Evolutionary conservation across 2,329 filamentous ascomycete species (phyloP), one percentile per base, ranked within the genome.

Genomic region (Lithohypha guttulata): DNA sequence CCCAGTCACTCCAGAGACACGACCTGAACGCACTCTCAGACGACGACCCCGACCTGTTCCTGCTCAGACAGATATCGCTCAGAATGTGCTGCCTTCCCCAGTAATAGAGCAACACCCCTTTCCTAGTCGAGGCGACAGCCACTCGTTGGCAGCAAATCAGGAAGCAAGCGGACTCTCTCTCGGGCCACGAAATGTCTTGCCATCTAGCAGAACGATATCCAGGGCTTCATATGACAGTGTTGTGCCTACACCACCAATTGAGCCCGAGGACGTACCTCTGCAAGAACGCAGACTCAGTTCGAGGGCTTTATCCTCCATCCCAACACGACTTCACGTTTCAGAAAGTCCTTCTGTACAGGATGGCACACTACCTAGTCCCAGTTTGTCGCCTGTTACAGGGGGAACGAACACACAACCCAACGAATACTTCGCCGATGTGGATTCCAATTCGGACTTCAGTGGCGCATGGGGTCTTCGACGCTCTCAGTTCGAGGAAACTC

Each of bases 311-410:
- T 50, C 49, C 10, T 50, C 47, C 3, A 44, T 51, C 18, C 53
- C 47, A 8, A 48, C 53, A 29, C 55, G 65, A 38, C 64, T 71
- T 8, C 64, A 64, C 23, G 62, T 62, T 33, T 69, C 87, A 34
- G 79, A 86, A 53, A 81, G 77, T 32, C 71, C 80, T 39, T 51
- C 78, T 41, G 78, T 80, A 26, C 83, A 91, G 57, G 89, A 95
- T 65, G 85, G 84, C 48, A 95, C 85, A 61, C 69, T 98, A 45
- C 91, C 91, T 37, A 98, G 91, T 58, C 91, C 91, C 22, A 87
- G 91, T 54, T 65, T 98, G 41, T 98, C 91, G 18, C 91, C 91
- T 3, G 77, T 81, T 26, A 93, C 89, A 4, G 75, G 93, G 43
- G 84, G 84, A 51, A 82, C 89, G 51, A 69, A 69, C 55, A 55